phyloP scores from a whole-genome alignment of 176 grass and related monocot species.

The Otatea glauca region DNA sequence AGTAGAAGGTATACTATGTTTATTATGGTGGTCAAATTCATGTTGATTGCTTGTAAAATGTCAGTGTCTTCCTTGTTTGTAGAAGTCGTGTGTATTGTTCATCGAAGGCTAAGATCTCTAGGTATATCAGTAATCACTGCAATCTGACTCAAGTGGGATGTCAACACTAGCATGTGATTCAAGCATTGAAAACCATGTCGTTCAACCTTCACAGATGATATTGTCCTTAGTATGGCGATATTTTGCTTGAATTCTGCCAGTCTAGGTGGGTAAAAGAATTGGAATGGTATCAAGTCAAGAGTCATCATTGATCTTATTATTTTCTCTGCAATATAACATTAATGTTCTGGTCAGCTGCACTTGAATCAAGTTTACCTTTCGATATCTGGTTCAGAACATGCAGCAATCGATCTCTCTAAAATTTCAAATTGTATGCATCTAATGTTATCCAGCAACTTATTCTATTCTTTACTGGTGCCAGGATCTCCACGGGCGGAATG shows the following conservation, averaged over 20 bases:
- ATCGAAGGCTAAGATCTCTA: background rate
- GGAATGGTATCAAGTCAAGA: background rate
- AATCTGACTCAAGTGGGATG: background rate
- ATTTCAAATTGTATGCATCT: background rate
- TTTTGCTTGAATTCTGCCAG: background rate
- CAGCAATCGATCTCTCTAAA: background rate
- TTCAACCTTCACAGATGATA: background rate
- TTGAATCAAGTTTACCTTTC: constrained; percentile 5
- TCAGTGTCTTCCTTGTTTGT: background rate
- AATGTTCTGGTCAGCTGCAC: background rate
- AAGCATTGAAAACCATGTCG: background rate
- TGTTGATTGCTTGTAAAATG: background rate
- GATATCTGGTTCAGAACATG: constrained; percentile 12
- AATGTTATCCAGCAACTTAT: background rate
- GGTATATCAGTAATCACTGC: background rate
- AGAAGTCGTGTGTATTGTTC: background rate
- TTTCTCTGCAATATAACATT: background rate
- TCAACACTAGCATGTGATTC: background rate
- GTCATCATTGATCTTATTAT: background rate
- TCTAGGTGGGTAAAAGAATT: background rate
- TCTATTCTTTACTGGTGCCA: constrained; percentile 12
- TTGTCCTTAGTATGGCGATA: background rate
- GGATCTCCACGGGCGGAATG: constrained; percentile 60
- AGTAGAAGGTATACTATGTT: background rate
- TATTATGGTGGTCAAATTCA: background rate